Evolutionary conservation across 768 basidiomycete species (phyloP).

Genomic region (Boletus reticuloceps): DNA sequence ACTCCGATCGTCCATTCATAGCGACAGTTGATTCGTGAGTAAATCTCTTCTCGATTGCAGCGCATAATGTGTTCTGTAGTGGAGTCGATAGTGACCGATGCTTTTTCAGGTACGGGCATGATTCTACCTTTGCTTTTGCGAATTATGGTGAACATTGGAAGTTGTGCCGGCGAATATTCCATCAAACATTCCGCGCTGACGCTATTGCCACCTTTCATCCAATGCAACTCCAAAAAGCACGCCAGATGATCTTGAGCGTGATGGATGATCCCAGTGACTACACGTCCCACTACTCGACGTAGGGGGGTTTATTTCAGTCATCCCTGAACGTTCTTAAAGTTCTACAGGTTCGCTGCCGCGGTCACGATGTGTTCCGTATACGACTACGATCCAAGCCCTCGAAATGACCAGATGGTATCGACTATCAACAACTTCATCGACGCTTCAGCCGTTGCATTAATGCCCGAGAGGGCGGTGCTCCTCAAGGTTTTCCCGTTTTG

Average conservation of each 20-base stretch:
- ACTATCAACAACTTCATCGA: not conserved
- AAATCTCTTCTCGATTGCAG: no score
- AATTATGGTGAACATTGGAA: not conserved
- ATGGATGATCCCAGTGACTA: not conserved
- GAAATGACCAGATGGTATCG: not conserved
- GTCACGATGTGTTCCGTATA: not conserved
- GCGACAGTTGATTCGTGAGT: not conserved
- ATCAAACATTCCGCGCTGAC: not conserved
- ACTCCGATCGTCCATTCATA: not conserved
- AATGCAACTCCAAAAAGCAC: not conserved
- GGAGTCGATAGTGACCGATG: no score
- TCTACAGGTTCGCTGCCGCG: not conserved
- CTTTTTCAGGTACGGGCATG: not conserved
- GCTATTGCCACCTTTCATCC: not conserved
- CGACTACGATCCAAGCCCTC: not conserved
- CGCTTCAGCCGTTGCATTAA: not conserved
- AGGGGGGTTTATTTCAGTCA: not conserved
- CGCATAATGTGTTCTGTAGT: no score
- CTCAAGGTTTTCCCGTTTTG: not conserved
- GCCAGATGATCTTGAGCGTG: not conserved
- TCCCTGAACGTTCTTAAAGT: not conserved
- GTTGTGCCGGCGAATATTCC: not conserved
- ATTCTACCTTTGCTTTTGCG: not conserved
- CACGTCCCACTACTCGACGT: not conserved
- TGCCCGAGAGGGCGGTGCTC: not conserved